Base-by-base conservation (phyloP, 768 basidiomycete species). In the Lactarius hengduanensis region DNA sequence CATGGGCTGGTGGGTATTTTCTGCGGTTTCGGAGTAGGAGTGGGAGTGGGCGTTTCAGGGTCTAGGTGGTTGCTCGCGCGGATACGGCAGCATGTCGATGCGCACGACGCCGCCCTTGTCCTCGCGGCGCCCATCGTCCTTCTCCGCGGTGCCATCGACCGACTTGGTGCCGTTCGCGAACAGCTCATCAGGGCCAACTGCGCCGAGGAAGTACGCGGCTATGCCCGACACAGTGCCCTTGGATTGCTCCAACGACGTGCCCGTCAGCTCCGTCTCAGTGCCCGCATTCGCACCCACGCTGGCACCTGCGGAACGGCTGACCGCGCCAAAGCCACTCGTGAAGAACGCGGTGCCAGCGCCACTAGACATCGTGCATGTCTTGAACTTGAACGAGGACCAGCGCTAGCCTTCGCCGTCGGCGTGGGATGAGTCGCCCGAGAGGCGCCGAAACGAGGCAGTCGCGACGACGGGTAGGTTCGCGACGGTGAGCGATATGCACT, bases 301-400 rank as follows among this genome's bases (percentile, higher is more conserved):
- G 15, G 55, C 13, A n/a, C 16, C 30, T 2, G 6, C 18, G 3
- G 1, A 16, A 1, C 47, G 22, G 5, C 30, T 57, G 28, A 26
- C 13, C 0, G 16, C n/a, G 3, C 30, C 57, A 16, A 55, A 41
- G 22, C 57, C 40, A 18, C 41, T 5, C 15, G 66, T 20, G 57
- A 41, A 59, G 28, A 38, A 34, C 2, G 58, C 20, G 20, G 47
- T 50, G n/a, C 18, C 1, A 11, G 13, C 28, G 28, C 22, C 2
- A 16, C 16, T 22, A 10, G 61, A 16, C 30, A 68, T 63, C 16
- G 63, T 38, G 41, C 59, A 65, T 40, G 65, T 65, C 41, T 64
- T 63, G 67, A 72, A 70, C 58, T 69, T 71, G 63, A 71, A 71
- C 3, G 70, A 68, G 2, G 68, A 71, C 64, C 60, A 69, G 41